Conservation (phyloP, 2,329 filamentous ascomycete genomes). For the Exophiala sp. region DNA sequence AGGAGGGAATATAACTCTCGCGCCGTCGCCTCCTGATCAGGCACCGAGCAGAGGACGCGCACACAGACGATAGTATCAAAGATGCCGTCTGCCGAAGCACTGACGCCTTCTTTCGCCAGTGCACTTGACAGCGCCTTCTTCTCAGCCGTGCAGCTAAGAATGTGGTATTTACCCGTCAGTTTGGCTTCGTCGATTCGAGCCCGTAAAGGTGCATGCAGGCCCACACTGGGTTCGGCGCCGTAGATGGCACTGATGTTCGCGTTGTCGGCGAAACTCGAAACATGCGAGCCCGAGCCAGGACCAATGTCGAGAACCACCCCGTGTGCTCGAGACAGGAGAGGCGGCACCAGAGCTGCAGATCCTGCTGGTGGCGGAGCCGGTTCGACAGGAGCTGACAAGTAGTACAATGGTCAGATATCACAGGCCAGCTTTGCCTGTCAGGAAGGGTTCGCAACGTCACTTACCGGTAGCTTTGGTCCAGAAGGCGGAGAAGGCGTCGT, state of each 20-base stretch:
- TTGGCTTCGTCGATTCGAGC: constrained; percentile 16
- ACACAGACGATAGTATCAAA: constrained; percentile 53
- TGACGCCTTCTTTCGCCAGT: constrained; percentile 40
- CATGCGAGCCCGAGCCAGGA: constrained; percentile 49
- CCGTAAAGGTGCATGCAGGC: constrained; percentile 44
- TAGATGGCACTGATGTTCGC: constrained; percentile 45
- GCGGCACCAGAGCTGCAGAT: constrained; percentile 38
- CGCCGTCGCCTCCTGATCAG: constrained; percentile 42
- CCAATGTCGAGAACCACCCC: constrained; percentile 47
- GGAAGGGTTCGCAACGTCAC: too few relatives aligned
- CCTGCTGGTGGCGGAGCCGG: constrained; percentile 25
- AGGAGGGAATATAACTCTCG: constrained; percentile 46
- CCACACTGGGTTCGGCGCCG: constrained; percentile 49
- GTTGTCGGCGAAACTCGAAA: constrained; percentile 41
- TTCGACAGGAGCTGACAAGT: constrained; percentile 20
- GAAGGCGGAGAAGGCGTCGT: constrained; percentile 39
- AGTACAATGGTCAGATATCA: too few relatives aligned
- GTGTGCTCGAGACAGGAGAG: constrained; percentile 37
- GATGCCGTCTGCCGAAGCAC: constrained; percentile 33
- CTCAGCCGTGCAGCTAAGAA: constrained; percentile 46
- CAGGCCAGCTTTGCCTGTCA: too few relatives aligned
- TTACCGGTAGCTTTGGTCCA: constrained; percentile 38
- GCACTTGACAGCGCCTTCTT: constrained; percentile 43
- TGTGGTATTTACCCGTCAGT: constrained; percentile 45
- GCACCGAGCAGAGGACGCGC: constrained; percentile 52